These are phyloP conservation scores for Lactifluus subvellereus DNA, from an alignment of 768 basidiomycete species.

Conservation along the genomic window DNA sequence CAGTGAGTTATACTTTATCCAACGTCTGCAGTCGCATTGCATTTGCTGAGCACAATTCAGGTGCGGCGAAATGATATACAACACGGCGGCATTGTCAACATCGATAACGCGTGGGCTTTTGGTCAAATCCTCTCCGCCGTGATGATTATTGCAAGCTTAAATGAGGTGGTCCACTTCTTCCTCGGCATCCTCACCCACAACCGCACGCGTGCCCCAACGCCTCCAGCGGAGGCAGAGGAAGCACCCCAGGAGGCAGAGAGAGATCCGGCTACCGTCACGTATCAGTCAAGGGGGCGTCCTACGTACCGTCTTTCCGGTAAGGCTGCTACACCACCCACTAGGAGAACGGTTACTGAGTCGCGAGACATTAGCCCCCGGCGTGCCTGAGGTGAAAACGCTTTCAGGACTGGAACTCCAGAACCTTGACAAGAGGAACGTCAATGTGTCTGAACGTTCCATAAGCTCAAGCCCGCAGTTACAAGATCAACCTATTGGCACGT, in stretches of 20 bases:
- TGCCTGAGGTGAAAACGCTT: not conserved
- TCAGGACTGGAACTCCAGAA: not conserved
- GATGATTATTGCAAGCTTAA: constrained; percentile 14
- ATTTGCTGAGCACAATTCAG: not conserved
- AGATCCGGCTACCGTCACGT: not conserved
- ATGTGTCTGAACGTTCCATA: not conserved
- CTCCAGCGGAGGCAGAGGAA: not conserved
- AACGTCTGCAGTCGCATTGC: not conserved
- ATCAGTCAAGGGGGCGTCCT: not conserved
- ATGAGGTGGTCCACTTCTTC: constrained; percentile 11
- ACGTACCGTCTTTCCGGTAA: not conserved
- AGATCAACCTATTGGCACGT: not conserved
- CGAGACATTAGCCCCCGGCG: not conserved
- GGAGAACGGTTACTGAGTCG: not conserved
- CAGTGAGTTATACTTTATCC: not conserved
- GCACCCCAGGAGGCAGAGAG: too few relatives aligned
- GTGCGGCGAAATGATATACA: not conserved
- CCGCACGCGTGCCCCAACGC: not conserved
- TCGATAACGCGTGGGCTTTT: constrained; percentile 9
- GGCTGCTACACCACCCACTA: not conserved
- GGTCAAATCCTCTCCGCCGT: constrained; percentile 18
- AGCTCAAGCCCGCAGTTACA: not conserved
- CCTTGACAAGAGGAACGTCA: not conserved
- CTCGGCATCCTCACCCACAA: not conserved
- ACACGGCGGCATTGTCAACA: not conserved